These are phyloP conservation scores for Solanum gandarillasii DNA, from an alignment of 257 asterid genomes.

Conservation along the genomic window DNA sequence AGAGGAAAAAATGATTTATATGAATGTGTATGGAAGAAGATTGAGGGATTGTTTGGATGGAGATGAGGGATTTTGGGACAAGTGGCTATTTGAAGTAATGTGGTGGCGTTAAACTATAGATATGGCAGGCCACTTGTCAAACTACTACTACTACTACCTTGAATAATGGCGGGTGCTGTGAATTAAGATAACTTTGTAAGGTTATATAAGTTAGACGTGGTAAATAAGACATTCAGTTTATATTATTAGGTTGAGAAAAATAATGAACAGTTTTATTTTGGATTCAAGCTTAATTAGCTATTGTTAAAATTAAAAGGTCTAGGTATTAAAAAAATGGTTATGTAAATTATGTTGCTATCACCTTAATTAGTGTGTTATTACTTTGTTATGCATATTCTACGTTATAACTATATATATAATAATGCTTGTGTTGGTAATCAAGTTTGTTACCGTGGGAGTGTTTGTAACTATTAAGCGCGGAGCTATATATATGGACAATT, in stretches of 20 bases:
- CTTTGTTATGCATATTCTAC: too few relatives aligned
- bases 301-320: too few relatives aligned
- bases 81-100: not conserved
- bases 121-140: not conserved
- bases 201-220: rapidly evolving
- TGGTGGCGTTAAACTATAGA: not conserved
- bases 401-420: too few relatives aligned
- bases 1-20: not conserved
- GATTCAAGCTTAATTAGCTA: rapidly evolving
- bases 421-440: too few relatives aligned
- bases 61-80: not conserved
- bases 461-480: too few relatives aligned
- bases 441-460: too few relatives aligned
- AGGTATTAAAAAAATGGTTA: too few relatives aligned
- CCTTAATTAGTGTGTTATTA: too few relatives aligned
- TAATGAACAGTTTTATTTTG: rapidly evolving
- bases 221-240: too few relatives aligned
- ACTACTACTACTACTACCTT: not conserved
- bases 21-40: not conserved
- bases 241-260: rapidly evolving
- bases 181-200: rapidly evolving
- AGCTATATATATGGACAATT: too few relatives aligned
- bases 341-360: too few relatives aligned
- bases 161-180: not conserved
- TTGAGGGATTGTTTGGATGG: not conserved